Evolutionary conservation across 2,329 filamentous ascomycete species (phyloP), one percentile per base, ranked within the genome.

Genomic region (Myriosclerotinia scirpicola): DNA sequence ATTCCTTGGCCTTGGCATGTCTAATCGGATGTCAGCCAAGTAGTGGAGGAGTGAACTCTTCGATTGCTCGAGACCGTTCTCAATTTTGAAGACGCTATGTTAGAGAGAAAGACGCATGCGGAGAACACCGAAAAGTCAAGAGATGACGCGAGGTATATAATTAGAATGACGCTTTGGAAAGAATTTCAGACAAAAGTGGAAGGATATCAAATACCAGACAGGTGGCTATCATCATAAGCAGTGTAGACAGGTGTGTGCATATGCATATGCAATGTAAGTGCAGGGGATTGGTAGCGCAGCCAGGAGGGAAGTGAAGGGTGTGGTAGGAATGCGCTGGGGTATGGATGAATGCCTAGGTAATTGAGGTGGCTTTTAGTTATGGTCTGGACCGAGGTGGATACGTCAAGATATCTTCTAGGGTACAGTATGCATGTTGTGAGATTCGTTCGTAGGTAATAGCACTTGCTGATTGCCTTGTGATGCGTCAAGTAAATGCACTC

Each of bases 261-360:
- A 62, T 62, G 59, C 46, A 62, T 54, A 54, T 62, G 59, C 34
- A 54, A n/a, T 63, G 48, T 22, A 63, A 22, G 20, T 17, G 34
- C 48, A 54, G 48, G 60, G 60, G 48, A 36, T 52, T 46, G 59
- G 46, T 50, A 38, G 44, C 36, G 44, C 42, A 42, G 20, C 50
- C 50, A 38, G 20, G 17, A 55, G 17, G 50, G 50, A 30, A 15
- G 30, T 53, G 22, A 34, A 36, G 12, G 20, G 22, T 56, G 36
- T 38, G 38, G 59, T 5, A 53, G 34, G 30, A 48, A 38, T 14
- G 44, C 42, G 42, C 56, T 46, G 42, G 56, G 42, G 56, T 36
- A 17, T n/a, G 42, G 48, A 30, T 22, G 30, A 38, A 50, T 61
- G 20, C 34, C 44, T 46, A 38, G 58, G 44, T 52, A 38, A 15